Evolutionary conservation across 1,284 basidiomycete species (phyloP), one percentile per base, ranked within the genome.

Genomic region (Heliocybe sulcata): DNA sequence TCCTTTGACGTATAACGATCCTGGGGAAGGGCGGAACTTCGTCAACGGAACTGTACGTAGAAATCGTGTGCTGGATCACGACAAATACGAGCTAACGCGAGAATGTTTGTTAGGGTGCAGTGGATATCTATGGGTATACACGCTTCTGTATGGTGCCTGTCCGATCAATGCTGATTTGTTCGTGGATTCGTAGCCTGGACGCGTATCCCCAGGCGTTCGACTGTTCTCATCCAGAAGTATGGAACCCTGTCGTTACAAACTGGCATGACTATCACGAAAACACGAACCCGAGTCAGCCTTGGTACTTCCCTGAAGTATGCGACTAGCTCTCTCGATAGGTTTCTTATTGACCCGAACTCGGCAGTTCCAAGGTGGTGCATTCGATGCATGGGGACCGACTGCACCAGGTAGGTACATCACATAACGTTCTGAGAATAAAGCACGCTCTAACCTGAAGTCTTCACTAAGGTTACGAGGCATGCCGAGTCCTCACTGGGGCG

Each of bases 1-100:
- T 23, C 87, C 86, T 35, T 69, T 90, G 54, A 88, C 85, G 0
- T 87, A 87, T 65, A 90, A 90, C 54, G 87, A 89, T 61, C 79
- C 83, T 0, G 80, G 78, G 1, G 68, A 78, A 67, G 72, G 72
- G 4, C 64, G 63, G 53, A 85, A 85, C 59, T 90, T 87, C 66
- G 80, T 88, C 57, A 87, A 85, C 53, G 87, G 87, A 50, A 86
- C 72, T 26, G 72, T 75, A 52, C n/a, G n/a, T n/a, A n/a, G n/a
- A n/a, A n/a, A n/a, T n/a, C n/a, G n/a, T n/a, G n/a, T n/a, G n/a
- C n/a, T n/a, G n/a, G n/a, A n/a, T n/a, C n/a, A n/a, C n/a, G n/a
- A n/a, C n/a, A n/a, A n/a, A n/a, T n/a, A n/a, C n/a, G n/a, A 23
- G 20, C 35, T 35, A 22, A 45, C 45, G 38, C 49, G 12, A 45